phyloP scores from a whole-genome alignment of 306 rosid genomes.

The Senna siamea region DNA sequence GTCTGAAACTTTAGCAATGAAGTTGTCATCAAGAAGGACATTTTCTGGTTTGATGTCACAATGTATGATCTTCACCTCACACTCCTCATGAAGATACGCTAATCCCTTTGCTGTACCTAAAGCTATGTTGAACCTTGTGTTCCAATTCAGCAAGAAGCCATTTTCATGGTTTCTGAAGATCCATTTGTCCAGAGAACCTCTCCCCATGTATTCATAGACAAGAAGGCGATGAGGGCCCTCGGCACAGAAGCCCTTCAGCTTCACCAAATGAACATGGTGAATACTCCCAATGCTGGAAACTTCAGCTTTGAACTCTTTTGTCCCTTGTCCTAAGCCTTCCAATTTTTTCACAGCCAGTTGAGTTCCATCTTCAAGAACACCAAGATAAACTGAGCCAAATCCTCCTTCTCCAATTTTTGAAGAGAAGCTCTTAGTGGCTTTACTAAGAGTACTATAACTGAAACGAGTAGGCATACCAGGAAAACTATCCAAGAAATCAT shows the following conservation, averaged over 20 bases:
- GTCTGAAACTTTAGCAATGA: constrained; percentile 78
- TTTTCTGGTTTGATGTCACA: constrained; percentile 91
- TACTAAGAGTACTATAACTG: constrained; percentile 63
- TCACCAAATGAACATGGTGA: constrained; percentile 83
- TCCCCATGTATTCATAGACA: constrained; percentile 75
- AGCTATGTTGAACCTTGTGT: constrained; percentile 80
- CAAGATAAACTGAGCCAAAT: constrained; percentile 85
- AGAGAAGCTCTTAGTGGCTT: constrained; percentile 74
- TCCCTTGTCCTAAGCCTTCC: constrained; percentile 89
- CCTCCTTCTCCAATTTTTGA: constrained; percentile 91
- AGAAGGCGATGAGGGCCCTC: constrained; percentile 74
- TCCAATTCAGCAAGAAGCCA: constrained; percentile 68
- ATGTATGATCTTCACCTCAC: constrained; percentile 82
- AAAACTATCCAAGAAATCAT: constrained; percentile 71
- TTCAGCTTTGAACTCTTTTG: constrained; percentile 87
- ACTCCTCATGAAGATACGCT: constrained; percentile 93
- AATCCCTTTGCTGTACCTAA: constrained; percentile 89
- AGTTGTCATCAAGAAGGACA: constrained; percentile 82
- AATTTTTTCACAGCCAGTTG: constrained; percentile 89
- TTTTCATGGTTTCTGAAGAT: constrained; percentile 65
- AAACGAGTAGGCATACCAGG: constrained; percentile 71
- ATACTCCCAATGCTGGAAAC: constrained; percentile 90
- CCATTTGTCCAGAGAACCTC: constrained; percentile 81
- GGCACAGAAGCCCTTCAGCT: constrained; percentile 67
- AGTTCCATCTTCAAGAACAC: constrained; percentile 75